Percentiles rank a stretch among this genome's conserved stretches.
Conservation (phyloP, 2,329 filamentous ascomycete species). For the Aspergillus quadricinctus region DNA sequence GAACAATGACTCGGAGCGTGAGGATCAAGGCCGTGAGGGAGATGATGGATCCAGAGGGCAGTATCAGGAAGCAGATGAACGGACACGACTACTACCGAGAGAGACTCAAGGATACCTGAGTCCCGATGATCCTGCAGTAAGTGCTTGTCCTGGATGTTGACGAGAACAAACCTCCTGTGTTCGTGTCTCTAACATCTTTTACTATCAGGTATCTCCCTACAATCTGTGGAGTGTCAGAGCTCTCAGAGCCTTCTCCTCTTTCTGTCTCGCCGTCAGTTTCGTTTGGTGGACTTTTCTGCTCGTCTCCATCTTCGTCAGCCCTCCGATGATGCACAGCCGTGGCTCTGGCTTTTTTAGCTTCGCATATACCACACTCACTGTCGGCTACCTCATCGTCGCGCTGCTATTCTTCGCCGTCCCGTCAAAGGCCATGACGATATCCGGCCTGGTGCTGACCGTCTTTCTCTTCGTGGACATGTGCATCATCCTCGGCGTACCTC, state of each 20-base stretch:
- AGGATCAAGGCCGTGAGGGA: slow-evolving; percentile 18
- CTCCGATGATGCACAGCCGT: slow-evolving; percentile 76
- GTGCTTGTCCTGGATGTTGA: slow-evolving; percentile 23
- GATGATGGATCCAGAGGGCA: slow-evolving; percentile 16
- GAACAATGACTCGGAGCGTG: slow-evolving; percentile 40
- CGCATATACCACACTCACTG: slow-evolving; percentile 72
- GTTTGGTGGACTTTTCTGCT: slow-evolving; percentile 91
- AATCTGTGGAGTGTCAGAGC: slow-evolving; percentile 89
- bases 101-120: slow-evolving; percentile 62
- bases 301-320: slow-evolving; percentile 86
- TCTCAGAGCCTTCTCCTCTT: slow-evolving; percentile 70
- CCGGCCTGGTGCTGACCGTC: slow-evolving; percentile 62
- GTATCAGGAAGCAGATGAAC: slow-evolving; percentile 51
- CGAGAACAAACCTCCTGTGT: slow-evolving; percentile 1
- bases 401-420: slow-evolving; percentile 86
- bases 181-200: neutral
- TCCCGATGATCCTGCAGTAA: slow-evolving; percentile 75
- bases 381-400: slow-evolving; percentile 69
- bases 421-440: slow-evolving; percentile 70
- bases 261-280: slow-evolving; percentile 71
- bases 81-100: slow-evolving; percentile 66
- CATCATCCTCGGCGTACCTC: slow-evolving; percentile 69
- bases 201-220: slow-evolving; percentile 67
- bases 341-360: slow-evolving; percentile 94
- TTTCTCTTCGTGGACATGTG: slow-evolving; percentile 72